Evolutionary conservation across 2,329 filamentous ascomycete genomes (phyloP).

Genomic region (Diaporthe humulicola): DNA sequence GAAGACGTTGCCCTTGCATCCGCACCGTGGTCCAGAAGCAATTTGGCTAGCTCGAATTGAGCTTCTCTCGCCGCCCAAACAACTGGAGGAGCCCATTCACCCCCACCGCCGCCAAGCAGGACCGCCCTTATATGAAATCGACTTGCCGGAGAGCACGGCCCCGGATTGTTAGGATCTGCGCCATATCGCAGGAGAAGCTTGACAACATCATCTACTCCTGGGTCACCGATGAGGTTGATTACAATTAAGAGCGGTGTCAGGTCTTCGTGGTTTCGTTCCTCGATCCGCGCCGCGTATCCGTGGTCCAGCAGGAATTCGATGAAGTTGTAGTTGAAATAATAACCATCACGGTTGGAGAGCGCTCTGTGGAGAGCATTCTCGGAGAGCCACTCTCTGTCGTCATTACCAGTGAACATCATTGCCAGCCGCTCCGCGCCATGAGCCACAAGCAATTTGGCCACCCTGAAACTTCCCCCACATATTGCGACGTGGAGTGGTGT

Average conservation of each 20-base stretch:
- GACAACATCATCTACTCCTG: background rate
- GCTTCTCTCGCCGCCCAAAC: background rate
- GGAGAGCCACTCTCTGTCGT: background rate
- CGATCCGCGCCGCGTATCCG: background rate
- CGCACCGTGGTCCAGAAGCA: slow-evolving; percentile 1
- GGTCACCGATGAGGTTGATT: fast-evolving
- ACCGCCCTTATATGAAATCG: fast-evolving
- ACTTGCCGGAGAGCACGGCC: background rate
- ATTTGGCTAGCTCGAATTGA: background rate
- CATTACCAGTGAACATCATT: background rate
- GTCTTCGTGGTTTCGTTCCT: background rate
- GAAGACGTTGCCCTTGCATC: background rate
- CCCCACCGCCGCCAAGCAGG: too few species aligned
- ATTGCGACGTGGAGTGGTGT: slow-evolving; percentile 8
- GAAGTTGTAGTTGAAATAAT: background rate
- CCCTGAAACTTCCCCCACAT: background rate
- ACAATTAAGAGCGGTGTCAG: background rate
- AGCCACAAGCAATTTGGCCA: background rate
- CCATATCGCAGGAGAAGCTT: background rate
- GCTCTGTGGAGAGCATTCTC: background rate
- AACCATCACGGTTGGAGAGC: background rate
- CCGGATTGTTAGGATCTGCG: background rate
- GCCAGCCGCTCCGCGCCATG: background rate
- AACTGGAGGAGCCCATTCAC: background rate
- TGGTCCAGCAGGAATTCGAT: background rate